phyloP scores from a whole-genome alignment of 169 alveolate species.

The Plasmodium gonderi region DNA sequence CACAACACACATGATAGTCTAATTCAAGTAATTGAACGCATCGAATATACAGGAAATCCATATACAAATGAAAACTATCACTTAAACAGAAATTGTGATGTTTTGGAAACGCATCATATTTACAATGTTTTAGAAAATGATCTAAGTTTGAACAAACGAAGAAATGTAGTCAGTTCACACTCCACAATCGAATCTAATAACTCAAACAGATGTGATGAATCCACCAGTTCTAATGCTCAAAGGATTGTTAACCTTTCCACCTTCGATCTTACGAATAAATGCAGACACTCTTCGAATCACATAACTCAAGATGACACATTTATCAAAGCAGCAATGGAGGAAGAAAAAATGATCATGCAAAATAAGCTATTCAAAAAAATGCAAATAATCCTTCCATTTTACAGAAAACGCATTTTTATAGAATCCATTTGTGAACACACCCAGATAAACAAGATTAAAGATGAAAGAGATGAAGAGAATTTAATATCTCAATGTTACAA shows the following conservation, averaged over 20 bases:
- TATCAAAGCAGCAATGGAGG: neutral
- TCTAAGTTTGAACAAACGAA: no score
- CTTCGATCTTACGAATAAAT: neutral
- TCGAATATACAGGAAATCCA: neutral
- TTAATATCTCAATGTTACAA: slow-evolving; percentile 15
- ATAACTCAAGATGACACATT: neutral
- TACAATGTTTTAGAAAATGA: neutral
- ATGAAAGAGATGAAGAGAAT: neutral
- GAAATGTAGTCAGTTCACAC: no score
- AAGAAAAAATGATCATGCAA: neutral
- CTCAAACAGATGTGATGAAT: no score
- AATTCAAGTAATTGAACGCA: slow-evolving; percentile 3
- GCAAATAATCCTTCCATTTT: slow-evolving; percentile 21
- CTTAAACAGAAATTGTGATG: neutral
- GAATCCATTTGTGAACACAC: slow-evolving; percentile 28
- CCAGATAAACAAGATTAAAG: neutral
- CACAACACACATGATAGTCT: neutral
- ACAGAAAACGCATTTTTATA: slow-evolving; percentile 27
- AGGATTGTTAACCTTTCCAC: no score
- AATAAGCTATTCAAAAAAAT: neutral
- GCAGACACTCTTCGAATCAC: neutral
- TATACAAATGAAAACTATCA: neutral
- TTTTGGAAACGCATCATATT: neutral
- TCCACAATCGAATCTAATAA: no score
- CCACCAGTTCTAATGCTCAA: no score